These are phyloP conservation scores for Gentiana straminea DNA, from an alignment of 257 asterid species.

Conservation along the genomic window DNA sequence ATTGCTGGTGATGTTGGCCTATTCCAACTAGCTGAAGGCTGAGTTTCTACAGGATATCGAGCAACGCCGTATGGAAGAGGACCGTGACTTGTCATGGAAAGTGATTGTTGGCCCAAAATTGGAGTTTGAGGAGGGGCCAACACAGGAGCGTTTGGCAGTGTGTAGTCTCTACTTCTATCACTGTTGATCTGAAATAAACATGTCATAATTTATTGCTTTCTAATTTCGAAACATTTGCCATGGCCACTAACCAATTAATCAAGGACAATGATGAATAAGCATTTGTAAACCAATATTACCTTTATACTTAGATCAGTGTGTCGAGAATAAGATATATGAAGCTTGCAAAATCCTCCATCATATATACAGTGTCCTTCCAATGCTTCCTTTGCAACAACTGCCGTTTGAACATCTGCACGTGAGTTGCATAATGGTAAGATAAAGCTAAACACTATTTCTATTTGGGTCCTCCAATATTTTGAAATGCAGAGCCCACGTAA, in stretches of 20 bases:
- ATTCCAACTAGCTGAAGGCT: conserved; percentile 67
- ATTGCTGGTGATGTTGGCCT: conserved; percentile 25
- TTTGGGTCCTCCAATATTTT: no score
- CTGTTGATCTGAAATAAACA: conserved; percentile 62
- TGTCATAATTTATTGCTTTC: no score
- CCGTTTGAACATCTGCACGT: conserved; percentile 81
- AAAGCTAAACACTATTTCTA: no score
- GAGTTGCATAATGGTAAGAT: no score
- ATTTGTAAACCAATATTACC: conserved; percentile 20
- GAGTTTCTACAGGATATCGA: conserved; percentile 37
- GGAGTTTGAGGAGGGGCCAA: conserved; percentile 57
- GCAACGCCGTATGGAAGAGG: no score
- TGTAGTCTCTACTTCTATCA: conserved; percentile 89
- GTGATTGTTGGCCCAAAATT: conserved; percentile 52
- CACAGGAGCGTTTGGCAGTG: conserved; percentile 40
- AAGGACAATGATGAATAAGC: no score
- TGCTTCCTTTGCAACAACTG: conserved; percentile 92
- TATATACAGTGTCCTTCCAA: conserved; percentile 97
- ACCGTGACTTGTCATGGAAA: conserved; percentile 30
- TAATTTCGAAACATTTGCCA: no score
- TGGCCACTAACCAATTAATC: no score
- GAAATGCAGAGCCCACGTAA: no score
- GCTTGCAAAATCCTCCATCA: conserved; percentile 98
- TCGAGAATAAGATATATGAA: conserved; percentile 88
- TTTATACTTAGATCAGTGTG: conserved; percentile 97